A percentile compares a stretch with the other conserved stretches of the same genome.
Conservation (phyloP, 768 basidiomycete species). For the Lactarius vividus region DNA sequence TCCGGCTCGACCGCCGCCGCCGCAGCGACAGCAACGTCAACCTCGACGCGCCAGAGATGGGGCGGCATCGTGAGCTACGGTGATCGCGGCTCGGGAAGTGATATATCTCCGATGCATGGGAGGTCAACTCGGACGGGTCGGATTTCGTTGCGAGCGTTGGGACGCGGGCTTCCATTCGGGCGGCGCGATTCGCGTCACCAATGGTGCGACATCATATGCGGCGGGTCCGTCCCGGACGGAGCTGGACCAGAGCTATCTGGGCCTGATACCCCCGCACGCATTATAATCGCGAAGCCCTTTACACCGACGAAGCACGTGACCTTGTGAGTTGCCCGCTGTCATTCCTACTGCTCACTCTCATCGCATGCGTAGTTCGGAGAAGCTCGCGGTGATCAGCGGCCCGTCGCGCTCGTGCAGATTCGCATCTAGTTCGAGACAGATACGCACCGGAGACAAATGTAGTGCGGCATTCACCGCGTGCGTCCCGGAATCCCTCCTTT, state of each 20-base stretch:
- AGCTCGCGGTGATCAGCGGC: slow-evolving; percentile 55
- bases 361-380: slow-evolving; percentile 49
- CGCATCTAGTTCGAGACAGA: slow-evolving; percentile 94
- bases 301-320: slow-evolving; percentile 64
- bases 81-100: slow-evolving; percentile 81
- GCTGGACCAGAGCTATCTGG: slow-evolving; percentile 86
- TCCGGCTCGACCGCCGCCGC: slow-evolving; percentile 36
- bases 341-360: background rate
- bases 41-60: slow-evolving; percentile 42
- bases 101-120: slow-evolving; percentile 77
- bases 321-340: slow-evolving; percentile 49
- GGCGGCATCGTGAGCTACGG: slow-evolving; percentile 82
- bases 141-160: slow-evolving; percentile 70
- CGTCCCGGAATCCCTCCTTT: too few relatives aligned
- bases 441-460: too few relatives aligned
- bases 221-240: slow-evolving; percentile 43
- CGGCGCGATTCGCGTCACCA: slow-evolving; percentile 17
- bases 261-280: slow-evolving; percentile 74
- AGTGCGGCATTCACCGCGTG: too few relatives aligned
- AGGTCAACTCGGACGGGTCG: slow-evolving; percentile 80
- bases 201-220: slow-evolving; percentile 54
- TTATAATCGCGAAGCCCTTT: slow-evolving; percentile 61
- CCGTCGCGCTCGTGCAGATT: slow-evolving; percentile 75
- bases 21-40: slow-evolving; percentile 43
- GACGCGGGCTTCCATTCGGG: slow-evolving; percentile 51